Conservation (phyloP, 176 grass and related monocot species). For the Ensete ventricosum region DNA sequence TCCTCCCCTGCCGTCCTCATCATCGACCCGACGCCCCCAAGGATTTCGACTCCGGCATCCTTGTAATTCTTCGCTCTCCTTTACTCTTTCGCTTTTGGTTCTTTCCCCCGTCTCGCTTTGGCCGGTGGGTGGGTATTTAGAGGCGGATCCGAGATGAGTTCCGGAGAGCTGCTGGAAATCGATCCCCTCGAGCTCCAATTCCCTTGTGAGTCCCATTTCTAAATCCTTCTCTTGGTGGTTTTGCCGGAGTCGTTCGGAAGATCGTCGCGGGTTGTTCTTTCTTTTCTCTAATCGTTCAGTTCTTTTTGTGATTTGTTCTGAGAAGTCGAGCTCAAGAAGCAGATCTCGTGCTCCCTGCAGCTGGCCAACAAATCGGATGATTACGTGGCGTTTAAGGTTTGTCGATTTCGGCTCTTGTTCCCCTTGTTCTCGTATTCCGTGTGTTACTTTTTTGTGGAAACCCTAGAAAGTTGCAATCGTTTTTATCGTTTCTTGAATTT, state of each 20-base stretch:
- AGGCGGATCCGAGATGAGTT: slow-evolving; percentile 38
- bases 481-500: neutral
- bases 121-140: neutral
- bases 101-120: neutral
- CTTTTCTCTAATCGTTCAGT: neutral
- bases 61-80: neutral
- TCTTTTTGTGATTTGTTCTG: slow-evolving; percentile 18
- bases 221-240: neutral
- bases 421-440: neutral
- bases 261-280: neutral
- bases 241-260: neutral
- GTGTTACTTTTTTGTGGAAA: slow-evolving; percentile 18
- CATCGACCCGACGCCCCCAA: too few relatives aligned
- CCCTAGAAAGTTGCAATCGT: slow-evolving; percentile 14
- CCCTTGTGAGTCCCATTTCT: slow-evolving; percentile 32
- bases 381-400: slow-evolving; percentile 67
- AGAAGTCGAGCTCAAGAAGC: slow-evolving; percentile 52
- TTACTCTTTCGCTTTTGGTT: neutral
- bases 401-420: neutral
- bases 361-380: slow-evolving; percentile 40
- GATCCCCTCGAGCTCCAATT: slow-evolving; percentile 53
- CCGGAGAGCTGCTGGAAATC: slow-evolving; percentile 46
- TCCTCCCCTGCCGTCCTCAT: too few relatives aligned
- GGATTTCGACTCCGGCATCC: neutral
- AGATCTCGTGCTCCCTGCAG: slow-evolving; percentile 58